Conservation (phyloP, 805 yeast species). For the Priceomyces fermenticarens region DNA sequence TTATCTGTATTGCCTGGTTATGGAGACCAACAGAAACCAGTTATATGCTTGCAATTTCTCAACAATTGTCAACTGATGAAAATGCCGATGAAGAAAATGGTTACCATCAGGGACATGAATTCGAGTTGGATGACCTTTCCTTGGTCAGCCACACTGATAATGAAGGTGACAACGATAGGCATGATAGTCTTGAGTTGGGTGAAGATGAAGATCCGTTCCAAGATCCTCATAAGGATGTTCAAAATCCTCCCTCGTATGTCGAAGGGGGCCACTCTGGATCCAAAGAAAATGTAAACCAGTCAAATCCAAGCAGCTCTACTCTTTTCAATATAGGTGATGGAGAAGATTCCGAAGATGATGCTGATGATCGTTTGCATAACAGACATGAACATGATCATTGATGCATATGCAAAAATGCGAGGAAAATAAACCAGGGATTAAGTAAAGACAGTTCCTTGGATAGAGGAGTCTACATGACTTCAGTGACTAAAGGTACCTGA, state of each 20-base stretch:
- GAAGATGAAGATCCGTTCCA: slow-evolving; percentile 11
- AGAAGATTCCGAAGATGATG: slow-evolving; percentile 26
- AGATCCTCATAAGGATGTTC: slow-evolving; percentile 4
- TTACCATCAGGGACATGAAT: slow-evolving; percentile 47
- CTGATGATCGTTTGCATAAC: slow-evolving; percentile 17
- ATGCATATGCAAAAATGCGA: too few species aligned
- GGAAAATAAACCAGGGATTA: too few species aligned
- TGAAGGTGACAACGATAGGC: slow-evolving; percentile 17
- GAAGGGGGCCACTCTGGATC: slow-evolving; percentile 6
- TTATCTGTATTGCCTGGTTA: slow-evolving; percentile 78
- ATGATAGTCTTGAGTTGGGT: slow-evolving; percentile 39
- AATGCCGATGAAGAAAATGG: slow-evolving; percentile 44
- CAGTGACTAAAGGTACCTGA: too few species aligned
- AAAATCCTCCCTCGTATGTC: slow-evolving; percentile 7
- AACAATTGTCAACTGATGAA: slow-evolving; percentile 84
- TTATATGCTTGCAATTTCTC: slow-evolving; percentile 89
- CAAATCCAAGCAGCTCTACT: slow-evolving; percentile 23
- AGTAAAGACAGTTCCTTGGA: too few species aligned
- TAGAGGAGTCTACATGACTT: too few species aligned
- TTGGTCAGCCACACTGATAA: slow-evolving; percentile 48
- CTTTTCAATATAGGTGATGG: slow-evolving; percentile 42
- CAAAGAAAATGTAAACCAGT: slow-evolving; percentile 4
- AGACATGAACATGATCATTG: neutral
- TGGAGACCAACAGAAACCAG: slow-evolving; percentile 99
- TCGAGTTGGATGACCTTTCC: slow-evolving; percentile 57